Conservation (phyloP, 495 filamentous ascomycete genomes). For the Physcia stellaris region DNA sequence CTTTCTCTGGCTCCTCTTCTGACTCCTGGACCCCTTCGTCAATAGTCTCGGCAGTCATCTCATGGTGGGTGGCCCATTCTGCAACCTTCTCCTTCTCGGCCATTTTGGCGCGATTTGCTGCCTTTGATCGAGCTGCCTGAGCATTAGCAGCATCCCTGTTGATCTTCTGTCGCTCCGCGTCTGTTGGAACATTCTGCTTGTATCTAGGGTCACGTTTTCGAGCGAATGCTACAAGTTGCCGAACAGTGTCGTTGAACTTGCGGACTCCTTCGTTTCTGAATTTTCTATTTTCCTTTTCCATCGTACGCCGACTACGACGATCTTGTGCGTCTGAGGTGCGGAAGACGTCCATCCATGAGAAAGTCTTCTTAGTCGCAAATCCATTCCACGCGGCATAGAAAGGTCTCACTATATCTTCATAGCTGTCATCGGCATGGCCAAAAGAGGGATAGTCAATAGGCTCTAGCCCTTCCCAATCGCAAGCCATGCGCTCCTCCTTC, state of each 20-base stretch:
- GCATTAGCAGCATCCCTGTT: conserved; percentile 67
- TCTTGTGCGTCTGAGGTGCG: conserved; percentile 76
- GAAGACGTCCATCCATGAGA: conserved; percentile 79
- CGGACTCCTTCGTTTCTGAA: conserved; percentile 68
- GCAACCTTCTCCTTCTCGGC: conserved; percentile 47
- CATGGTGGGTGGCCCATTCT: conserved; percentile 58
- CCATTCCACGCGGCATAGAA: conserved; percentile 75
- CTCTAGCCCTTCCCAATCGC: conserved; percentile 48
- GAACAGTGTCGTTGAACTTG: conserved; percentile 89
- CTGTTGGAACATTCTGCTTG: conserved; percentile 50
- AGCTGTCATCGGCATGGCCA: conserved; percentile 51
- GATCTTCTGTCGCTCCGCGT: conserved; percentile 65
- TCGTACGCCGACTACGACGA: conserved; percentile 62
- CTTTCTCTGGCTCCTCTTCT: conserved; percentile 38
- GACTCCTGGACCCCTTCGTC: conserved; percentile 42
- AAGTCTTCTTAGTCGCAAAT: conserved; percentile 76
- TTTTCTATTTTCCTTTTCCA: conserved; percentile 92
- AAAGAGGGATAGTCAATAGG: conserved; percentile 63
- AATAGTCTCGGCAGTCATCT: conserved; percentile 28
- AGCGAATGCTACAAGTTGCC: conserved; percentile 76
- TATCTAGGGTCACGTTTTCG: conserved; percentile 85
- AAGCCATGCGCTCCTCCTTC: conserved; percentile 63
- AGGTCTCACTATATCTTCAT: conserved; percentile 54
- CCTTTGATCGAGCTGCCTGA: conserved; percentile 73
- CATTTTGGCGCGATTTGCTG: conserved; percentile 64